These are phyloP conservation scores for Grigorovia yakushimaensis DNA, from an alignment of 805 yeast species.

Conservation along the genomic window DNA sequence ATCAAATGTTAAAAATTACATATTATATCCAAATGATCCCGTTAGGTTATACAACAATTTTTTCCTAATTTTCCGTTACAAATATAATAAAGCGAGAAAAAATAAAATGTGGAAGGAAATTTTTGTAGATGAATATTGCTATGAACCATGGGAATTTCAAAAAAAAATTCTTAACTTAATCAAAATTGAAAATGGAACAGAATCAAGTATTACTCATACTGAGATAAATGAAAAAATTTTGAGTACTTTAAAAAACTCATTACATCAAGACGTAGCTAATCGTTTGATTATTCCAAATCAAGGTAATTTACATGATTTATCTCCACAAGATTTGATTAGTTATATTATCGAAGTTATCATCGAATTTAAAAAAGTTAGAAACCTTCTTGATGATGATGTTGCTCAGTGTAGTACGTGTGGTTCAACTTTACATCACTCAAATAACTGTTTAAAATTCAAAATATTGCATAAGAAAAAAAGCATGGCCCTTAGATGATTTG, in stretches of 20 bases:
- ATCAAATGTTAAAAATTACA: background rate
- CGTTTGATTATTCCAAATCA: background rate
- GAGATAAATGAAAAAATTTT: background rate
- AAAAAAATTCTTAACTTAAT: too few relatives aligned
- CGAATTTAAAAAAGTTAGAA: background rate
- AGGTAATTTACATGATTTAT: background rate
- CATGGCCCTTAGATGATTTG: background rate
- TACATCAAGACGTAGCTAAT: background rate
- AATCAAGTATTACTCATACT: background rate
- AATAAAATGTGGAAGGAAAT: background rate
- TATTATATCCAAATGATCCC: background rate
- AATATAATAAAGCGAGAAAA: background rate
- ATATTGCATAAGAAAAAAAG: background rate
- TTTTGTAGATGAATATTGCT: background rate
- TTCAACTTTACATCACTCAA: background rate
- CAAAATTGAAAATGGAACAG: background rate
- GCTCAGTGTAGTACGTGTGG: background rate
- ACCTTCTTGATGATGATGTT: background rate
- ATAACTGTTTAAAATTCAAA: background rate
- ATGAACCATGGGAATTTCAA: background rate
- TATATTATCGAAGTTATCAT: background rate
- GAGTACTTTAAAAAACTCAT: background rate
- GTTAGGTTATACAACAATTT: background rate
- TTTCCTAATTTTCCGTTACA: background rate
- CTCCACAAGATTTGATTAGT: background rate